Conservation (phyloP, 1,284 basidiomycete species). For the Takashimella koratensis region DNA sequence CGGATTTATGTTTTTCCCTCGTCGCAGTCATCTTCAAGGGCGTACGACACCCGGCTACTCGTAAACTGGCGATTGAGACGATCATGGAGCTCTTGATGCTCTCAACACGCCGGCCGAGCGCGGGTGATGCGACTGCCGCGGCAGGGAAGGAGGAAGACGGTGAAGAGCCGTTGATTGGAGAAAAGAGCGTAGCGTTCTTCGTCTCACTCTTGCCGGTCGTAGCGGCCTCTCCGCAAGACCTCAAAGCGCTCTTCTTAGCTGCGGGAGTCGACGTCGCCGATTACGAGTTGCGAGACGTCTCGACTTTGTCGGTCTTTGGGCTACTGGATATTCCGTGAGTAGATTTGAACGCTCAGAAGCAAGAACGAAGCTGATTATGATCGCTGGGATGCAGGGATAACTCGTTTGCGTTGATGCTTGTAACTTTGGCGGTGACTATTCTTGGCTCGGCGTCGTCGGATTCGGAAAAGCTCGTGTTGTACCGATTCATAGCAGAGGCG, state of each 20-base stretch:
- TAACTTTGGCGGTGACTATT: slow-evolving; percentile 73
- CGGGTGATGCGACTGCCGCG: slow-evolving; percentile 51
- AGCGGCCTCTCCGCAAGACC: slow-evolving; percentile 58
- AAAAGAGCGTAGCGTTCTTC: slow-evolving; percentile 73
- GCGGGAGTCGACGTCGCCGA: slow-evolving; percentile 58
- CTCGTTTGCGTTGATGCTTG: slow-evolving; percentile 65
- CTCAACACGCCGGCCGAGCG: slow-evolving; percentile 58
- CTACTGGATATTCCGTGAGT: slow-evolving; percentile 41
- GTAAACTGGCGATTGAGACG: slow-evolving; percentile 41
- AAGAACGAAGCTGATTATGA: not conserved
- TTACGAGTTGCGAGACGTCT: slow-evolving; percentile 52
- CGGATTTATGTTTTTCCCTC: slow-evolving; percentile 74
- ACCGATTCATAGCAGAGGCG: slow-evolving; percentile 71
- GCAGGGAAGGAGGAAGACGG: slow-evolving; percentile 41
- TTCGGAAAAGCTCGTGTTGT: slow-evolving; percentile 74
- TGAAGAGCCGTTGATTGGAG: slow-evolving; percentile 47
- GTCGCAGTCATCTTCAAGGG: slow-evolving; percentile 82
- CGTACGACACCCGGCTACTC: slow-evolving; percentile 64
- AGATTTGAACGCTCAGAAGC: too few relatives aligned
- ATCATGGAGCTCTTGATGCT: slow-evolving; percentile 51
- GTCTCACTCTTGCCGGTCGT: slow-evolving; percentile 70
- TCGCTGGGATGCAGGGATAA: too few relatives aligned
- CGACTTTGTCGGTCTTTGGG: slow-evolving; percentile 54
- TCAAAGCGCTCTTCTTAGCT: slow-evolving; percentile 58
- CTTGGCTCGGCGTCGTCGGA: slow-evolving; percentile 71